phyloP scores from a whole-genome alignment of 768 basidiomycete genomes.

The Daedaleopsis sinensis region DNA sequence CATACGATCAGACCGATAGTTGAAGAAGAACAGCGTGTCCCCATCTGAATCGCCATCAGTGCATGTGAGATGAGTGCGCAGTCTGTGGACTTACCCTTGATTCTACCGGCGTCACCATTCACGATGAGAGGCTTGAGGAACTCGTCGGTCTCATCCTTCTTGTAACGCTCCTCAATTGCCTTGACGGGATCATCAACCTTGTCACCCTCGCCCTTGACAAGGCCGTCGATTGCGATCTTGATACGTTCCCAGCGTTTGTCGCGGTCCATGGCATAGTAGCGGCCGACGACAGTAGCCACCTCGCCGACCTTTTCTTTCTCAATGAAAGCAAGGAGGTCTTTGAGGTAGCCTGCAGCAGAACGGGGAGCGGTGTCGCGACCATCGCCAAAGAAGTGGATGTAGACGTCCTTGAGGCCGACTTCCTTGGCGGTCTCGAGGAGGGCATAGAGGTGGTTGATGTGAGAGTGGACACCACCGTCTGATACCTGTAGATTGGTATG shows the following conservation, averaged over 20 bases:
- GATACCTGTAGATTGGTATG: slow-evolving; percentile 58
- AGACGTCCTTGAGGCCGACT: slow-evolving; percentile 79
- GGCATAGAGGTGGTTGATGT: slow-evolving; percentile 88
- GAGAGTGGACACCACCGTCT: slow-evolving; percentile 97
- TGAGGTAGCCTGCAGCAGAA: slow-evolving; percentile 76
- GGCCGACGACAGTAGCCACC: slow-evolving; percentile 81
- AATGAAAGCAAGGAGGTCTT: slow-evolving; percentile 78
- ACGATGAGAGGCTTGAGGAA: slow-evolving; percentile 95
- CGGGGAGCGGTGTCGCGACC: slow-evolving; percentile 93
- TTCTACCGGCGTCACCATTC: slow-evolving; percentile 74
- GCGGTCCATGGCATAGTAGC: slow-evolving; percentile 97
- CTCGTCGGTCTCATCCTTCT: slow-evolving; percentile 89
- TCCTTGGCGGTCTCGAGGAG: slow-evolving; percentile 91
- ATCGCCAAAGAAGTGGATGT: slow-evolving; percentile 93
- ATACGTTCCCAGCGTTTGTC: slow-evolving; percentile 97
- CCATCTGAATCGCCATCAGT: slow-evolving; percentile 48
- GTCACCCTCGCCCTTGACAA: slow-evolving; percentile 72
- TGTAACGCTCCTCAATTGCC: slow-evolving; percentile 74
- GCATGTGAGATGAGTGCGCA: no score
- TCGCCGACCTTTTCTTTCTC: slow-evolving; percentile 78
- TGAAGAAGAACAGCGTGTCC: slow-evolving; percentile 95
- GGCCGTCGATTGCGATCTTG: slow-evolving; percentile 85
- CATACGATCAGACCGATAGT: slow-evolving; percentile 97
- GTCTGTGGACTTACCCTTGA: slow-evolving; percentile 62
- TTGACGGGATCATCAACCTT: slow-evolving; percentile 62